Evolutionary conservation across 306 rosid species (phyloP), one percentile per base, ranked within the genome.

Genomic region (Sophora flavescens): DNA sequence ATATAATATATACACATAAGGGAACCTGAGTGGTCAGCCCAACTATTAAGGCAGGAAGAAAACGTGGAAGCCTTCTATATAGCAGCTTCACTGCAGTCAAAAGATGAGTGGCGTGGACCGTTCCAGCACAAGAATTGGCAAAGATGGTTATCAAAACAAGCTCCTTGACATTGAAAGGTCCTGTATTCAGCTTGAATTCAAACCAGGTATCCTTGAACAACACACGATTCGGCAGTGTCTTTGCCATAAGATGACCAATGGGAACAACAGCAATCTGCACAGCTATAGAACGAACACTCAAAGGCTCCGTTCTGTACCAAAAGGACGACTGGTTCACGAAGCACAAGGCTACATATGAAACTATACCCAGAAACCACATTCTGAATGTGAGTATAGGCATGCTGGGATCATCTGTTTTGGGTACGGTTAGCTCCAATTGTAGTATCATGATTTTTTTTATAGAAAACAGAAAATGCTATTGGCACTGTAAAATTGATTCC

Each of bases 221-320:
- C 9, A 70, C 60, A 3, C 83, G 78, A 0, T 70, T 84, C 0
- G 96, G 97, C 67, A 93, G 73, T 0, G 82, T 61, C 79, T 76
- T 83, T 1, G 97, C 98, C 97, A 91, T 86, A 42, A 91, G 81
- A 61, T 88, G 97, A 5, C 97, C 98, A 2, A 93, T 48, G 1
- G 98, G 98, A 64, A 93, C 96, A 28, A 93, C 97, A 44, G 97
- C 98, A 81, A 93, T 93, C 82, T 91, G 98, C 6, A 92, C 97
- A 57, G 93, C 82, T 48, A 91, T 85, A 0, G 98, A 84, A 14
- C 87, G 30, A 15, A 91, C 67, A 5, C n/a, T 32, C 84, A 93
- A 62, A 13, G 98, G 98, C 80, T 90, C 84, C 9, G 85, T n/a
- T 59, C 98, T 85, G 76, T 93, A 93, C 97, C 97, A 93, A 17